Base-by-base conservation (phyloP, 371 early-diverging fungal genomes). In the Rhizopus sp. region DNA sequence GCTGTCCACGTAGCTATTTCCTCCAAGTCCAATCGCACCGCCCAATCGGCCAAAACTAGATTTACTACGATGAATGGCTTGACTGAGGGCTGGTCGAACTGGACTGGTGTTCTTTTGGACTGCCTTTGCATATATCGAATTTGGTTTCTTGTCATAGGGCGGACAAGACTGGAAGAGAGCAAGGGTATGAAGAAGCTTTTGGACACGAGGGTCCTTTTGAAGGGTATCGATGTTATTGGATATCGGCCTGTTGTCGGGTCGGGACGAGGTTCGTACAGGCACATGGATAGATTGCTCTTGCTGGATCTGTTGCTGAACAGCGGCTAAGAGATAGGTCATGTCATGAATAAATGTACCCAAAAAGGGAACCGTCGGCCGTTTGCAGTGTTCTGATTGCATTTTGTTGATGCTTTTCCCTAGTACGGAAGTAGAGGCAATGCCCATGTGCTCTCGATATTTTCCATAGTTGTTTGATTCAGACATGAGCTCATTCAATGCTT, bases 311-410 rank as follows among this genome's bases (percentile, higher is more conserved):
- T 55, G 45, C 16, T 62, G 62, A 17, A 49, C 54, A 51, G 76
- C 79, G 6, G 89, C 90, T 5, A 83, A 41, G 8, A 91, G 68
- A 57, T 93, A 93, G 4, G 91, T 90, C 31, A 85, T 80, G 59
- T 93, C 93, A 67, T 90, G 89, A 17, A 91, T 86, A 64, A 89
- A 85, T 1, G 89, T 84, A 34, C 93, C 91, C 13, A 93, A 62
- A 64, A 87, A 93, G 0, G 93, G 93, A 8, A 93, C 80, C 17
- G 82, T 84, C 6, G 93, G 91, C 15, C 81, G 59, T 30, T 68
- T 57, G 51, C 60, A 62, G 37, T 80, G 76, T 17, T 83, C 85
- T 1, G 71, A 69, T n/a, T 75, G 77, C 15, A 70, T 68, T 0
- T 51, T 30, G 2, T 71, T 49, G 8, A 73, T 68, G 17, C 64